Conservation (phyloP, 2,329 filamentous ascomycete species). For the Paraconiothyrium brasiliense region DNA sequence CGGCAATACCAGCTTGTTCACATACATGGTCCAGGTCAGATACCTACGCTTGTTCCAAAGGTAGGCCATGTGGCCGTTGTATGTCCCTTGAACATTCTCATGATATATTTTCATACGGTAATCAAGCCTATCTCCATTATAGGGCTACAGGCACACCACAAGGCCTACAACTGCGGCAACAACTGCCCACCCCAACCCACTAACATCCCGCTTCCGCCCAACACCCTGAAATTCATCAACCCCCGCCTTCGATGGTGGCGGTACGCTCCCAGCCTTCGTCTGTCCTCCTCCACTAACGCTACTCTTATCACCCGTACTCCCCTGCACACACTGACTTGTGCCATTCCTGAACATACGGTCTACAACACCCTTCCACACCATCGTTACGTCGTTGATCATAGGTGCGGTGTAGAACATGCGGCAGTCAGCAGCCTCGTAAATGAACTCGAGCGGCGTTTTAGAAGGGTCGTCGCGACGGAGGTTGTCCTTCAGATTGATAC, state of each 20-base stretch:
- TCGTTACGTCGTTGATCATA: conserved; percentile 47
- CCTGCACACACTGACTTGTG: conserved; percentile 36
- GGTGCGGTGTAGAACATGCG: conserved; percentile 51
- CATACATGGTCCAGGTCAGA: no score
- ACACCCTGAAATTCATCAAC: not conserved
- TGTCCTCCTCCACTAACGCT: conserved; percentile 44
- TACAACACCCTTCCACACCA: conserved; percentile 51
- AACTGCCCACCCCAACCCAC: not conserved
- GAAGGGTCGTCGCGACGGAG: conserved; percentile 47
- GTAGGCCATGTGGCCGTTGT: no score
- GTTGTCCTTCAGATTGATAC: conserved; percentile 52
- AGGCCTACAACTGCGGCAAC: not conserved
- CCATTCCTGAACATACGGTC: conserved; percentile 46
- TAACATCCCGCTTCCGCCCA: not conserved
- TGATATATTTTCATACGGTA: no score
- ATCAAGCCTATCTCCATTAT: no score
- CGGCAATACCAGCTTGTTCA: no score
- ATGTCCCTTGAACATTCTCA: no score
- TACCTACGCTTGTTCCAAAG: no score
- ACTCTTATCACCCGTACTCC: conserved; percentile 41
- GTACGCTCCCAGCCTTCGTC: conserved; percentile 31
- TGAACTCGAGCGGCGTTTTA: conserved; percentile 52
- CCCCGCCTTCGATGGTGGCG: conserved; percentile 7
- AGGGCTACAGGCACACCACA: not conserved
- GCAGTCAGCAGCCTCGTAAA: conserved; percentile 54